A percentile compares a stretch with the other conserved stretches of the same genome.
Evolutionary conservation across 169 alveolate species (phyloP).

Genomic region (Plasmodium chabaudi): DNA sequence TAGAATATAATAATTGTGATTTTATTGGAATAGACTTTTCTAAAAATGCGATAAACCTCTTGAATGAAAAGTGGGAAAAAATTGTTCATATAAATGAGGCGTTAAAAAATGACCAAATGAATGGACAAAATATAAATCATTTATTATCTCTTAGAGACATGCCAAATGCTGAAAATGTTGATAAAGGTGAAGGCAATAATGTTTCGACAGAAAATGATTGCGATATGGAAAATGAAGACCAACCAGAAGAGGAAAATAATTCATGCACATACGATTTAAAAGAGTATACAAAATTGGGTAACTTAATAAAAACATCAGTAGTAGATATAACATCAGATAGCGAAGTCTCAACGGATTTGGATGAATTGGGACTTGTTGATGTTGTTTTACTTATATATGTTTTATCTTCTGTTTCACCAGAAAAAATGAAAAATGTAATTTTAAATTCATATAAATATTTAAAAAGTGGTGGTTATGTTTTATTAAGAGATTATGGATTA

Average conservation of each 20-base stretch:
- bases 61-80: slow-evolving; percentile 80
- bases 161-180: not conserved
- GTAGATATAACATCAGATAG: slow-evolving; percentile 67
- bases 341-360: slow-evolving; percentile 15
- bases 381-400: slow-evolving; percentile 91
- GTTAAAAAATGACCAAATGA: slow-evolving; percentile 61
- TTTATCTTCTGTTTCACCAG: slow-evolving; percentile 93
- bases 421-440: slow-evolving; percentile 85
- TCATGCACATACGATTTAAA: slow-evolving; percentile 25
- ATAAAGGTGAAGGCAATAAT: slow-evolving; percentile 19
- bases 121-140: slow-evolving; percentile 1
- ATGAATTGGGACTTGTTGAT: slow-evolving; percentile 84
- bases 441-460: slow-evolving; percentile 84
- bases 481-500: slow-evolving; percentile 94
- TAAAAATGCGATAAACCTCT: slow-evolving; percentile 89
- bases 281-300: slow-evolving; percentile 58
- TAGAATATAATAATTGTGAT: slow-evolving; percentile 79
- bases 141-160: not conserved
- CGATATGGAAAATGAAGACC: slow-evolving; percentile 1
- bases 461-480: slow-evolving; percentile 90
- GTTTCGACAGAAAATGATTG: slow-evolving; percentile 79
- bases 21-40: slow-evolving; percentile 94
- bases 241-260: slow-evolving; percentile 1
- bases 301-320: slow-evolving; percentile 74
- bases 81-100: slow-evolving; percentile 19